Evolutionary conservation across 1,284 basidiomycete genomes (phyloP).

Genomic region (Trametes pubescens): DNA sequence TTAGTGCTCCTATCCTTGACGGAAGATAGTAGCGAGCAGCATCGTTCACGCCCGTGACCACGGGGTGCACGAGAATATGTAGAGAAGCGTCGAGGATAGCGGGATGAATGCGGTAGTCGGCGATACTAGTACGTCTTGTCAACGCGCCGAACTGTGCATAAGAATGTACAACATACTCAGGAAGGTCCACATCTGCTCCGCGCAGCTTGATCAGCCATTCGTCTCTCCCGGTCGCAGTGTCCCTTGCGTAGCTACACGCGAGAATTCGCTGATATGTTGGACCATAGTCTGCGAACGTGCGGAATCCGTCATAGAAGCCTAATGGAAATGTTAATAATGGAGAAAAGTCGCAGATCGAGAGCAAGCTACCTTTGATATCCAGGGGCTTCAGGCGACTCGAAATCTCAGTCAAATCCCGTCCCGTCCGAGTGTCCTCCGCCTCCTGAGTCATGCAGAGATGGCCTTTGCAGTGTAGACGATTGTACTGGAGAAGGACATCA

Average conservation of each 20-base stretch:
- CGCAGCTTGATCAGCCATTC: constrained; percentile 18
- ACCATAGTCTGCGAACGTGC: constrained; percentile 29
- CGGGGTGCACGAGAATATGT: constrained; percentile 42
- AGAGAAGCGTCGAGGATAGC: constrained; percentile 49
- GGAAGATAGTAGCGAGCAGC: constrained; percentile 44
- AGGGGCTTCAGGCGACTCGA: not conserved
- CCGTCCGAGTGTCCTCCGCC: not conserved
- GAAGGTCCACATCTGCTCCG: constrained; percentile 16
- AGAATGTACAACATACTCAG: constrained; percentile 24
- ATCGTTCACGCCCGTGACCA: constrained; percentile 38
- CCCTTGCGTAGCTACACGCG: constrained; percentile 11
- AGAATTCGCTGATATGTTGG: constrained; percentile 24
- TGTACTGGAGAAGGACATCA: constrained; percentile 15
- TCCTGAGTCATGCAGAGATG: constrained; percentile 39
- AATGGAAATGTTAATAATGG: not conserved
- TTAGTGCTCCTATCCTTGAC: constrained; percentile 32
- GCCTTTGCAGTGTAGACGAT: constrained; percentile 45
- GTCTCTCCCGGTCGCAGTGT: constrained; percentile 9
- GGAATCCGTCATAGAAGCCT: constrained; percentile 27
- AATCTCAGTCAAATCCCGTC: not conserved
- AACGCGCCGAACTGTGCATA: not conserved
- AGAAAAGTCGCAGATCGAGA: not conserved
- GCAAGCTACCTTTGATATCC: not conserved
- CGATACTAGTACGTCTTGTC: constrained; percentile 23
- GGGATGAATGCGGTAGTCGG: constrained; percentile 44